These are phyloP conservation scores for Elongisporangium anandrum DNA, from an alignment of 352 stramenopile genomes.

Conservation along the genomic window DNA sequence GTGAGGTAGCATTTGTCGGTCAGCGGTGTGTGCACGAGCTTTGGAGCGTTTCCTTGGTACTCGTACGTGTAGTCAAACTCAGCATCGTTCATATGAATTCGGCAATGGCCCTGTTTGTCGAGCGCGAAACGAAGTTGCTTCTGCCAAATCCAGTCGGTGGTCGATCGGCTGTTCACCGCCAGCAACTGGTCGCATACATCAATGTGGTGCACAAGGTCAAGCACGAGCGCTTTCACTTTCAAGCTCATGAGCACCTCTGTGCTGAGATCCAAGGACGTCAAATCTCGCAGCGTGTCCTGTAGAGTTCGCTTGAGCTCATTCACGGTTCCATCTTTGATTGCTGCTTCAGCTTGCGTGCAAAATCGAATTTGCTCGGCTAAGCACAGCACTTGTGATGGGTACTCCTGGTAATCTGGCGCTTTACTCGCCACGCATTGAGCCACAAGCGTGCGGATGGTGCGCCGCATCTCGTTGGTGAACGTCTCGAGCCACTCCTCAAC, in stretches of 20 bases:
- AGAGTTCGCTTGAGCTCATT: conserved; percentile 61
- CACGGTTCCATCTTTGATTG: conserved; percentile 74
- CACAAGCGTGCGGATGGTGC: conserved; percentile 80
- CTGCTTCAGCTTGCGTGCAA: conserved; percentile 79
- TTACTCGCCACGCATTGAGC: conserved; percentile 71
- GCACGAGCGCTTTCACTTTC: conserved; percentile 93
- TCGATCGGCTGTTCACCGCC: conserved; percentile 46
- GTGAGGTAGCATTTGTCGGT: conserved; percentile 95
- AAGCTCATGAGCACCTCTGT: conserved; percentile 86
- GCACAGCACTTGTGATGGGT: conserved; percentile 90
- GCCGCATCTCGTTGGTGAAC: conserved; percentile 90
- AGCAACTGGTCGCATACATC: conserved; percentile 92
- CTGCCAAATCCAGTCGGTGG: conserved; percentile 87
- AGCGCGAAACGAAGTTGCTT: conserved; percentile 94
- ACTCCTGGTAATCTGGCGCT: conserved; percentile 85
- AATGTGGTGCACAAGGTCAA: conserved; percentile 95
- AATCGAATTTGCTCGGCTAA: conserved; percentile 92
- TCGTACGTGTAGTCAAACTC: conserved; percentile 93
- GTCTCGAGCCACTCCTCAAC: conserved; percentile 94
- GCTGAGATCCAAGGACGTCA: conserved; percentile 84
- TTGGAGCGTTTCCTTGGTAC: conserved; percentile 92
- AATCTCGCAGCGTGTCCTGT: conserved; percentile 62
- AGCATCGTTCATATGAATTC: conserved; percentile 76
- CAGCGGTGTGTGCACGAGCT: conserved; percentile 92
- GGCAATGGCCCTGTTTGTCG: conserved; percentile 46